phyloP scores from a whole-genome alignment of 176 grass and related monocot genomes.

The Ananas comosus region DNA sequence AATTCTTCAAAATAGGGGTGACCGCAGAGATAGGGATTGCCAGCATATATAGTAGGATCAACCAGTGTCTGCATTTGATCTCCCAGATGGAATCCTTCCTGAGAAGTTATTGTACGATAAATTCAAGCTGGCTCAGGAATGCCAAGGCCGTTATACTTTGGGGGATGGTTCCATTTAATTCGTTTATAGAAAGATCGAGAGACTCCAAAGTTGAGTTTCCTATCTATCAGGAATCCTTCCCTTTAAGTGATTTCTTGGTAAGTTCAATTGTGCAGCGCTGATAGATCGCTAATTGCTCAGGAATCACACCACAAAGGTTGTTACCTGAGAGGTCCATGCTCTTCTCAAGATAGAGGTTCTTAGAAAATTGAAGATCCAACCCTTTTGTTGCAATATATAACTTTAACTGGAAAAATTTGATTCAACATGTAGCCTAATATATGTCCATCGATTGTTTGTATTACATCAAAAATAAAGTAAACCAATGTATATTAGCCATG shows the following conservation, averaged over 20 bases:
- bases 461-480: no score
- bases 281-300: conserved; percentile 12
- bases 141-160: not conserved
- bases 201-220: conserved; percentile 28
- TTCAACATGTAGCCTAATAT: no score
- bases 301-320: conserved; percentile 18
- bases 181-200: conserved; percentile 28
- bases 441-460: no score
- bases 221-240: conserved; percentile 14
- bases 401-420: no score
- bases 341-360: not conserved
- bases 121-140: conserved; percentile 19
- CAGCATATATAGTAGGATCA: conserved; percentile 17
- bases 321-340: conserved; percentile 37
- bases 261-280: conserved; percentile 10
- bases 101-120: conserved; percentile 32
- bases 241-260: conserved; percentile 15
- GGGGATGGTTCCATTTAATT: conserved; percentile 25
- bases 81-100: conserved; percentile 25
- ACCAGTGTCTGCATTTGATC: conserved; percentile 31
- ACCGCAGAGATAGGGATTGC: conserved; percentile 25
- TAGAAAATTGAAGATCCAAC: not conserved
- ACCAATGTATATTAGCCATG: not conserved
- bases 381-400: conserved; percentile 19
- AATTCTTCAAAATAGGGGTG: conserved; percentile 10